phyloP scores from a whole-genome alignment of 2,329 filamentous ascomycete species.

The Fusarium robinianum region DNA sequence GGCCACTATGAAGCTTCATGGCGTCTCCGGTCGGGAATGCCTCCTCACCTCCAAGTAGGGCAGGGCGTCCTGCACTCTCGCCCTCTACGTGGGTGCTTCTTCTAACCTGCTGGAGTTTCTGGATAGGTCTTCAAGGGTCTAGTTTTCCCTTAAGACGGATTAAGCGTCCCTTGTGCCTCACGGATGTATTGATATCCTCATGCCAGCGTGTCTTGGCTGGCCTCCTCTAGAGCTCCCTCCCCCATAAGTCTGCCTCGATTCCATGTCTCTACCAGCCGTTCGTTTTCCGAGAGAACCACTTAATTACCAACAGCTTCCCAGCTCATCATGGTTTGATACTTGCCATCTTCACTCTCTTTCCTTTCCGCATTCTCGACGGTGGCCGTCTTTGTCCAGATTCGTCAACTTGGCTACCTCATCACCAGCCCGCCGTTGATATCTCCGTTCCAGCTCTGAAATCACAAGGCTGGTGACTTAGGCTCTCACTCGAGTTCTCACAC shows the following conservation, averaged over 20 bases:
- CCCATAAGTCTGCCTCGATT: constrained; percentile 24
- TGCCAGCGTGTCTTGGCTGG: constrained; percentile 2
- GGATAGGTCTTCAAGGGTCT: constrained; percentile 21
- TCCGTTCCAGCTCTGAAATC: constrained; percentile 17
- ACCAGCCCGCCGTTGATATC: constrained; percentile 30
- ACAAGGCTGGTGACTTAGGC: constrained; percentile 8
- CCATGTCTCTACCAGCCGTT: constrained; percentile 12
- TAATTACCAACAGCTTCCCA: constrained; percentile 16
- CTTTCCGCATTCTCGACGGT: constrained; percentile 24
- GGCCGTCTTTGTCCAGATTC: constrained; percentile 17
- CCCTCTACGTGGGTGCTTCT: constrained; percentile 8
- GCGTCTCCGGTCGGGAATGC: constrained; percentile 14
- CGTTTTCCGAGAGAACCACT: constrained; percentile 11
- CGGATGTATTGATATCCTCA: background rate
- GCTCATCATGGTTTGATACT: constrained; percentile 8
- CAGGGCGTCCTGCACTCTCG: constrained; percentile 24
- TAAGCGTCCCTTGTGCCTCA: background rate
- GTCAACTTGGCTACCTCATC: constrained; percentile 14
- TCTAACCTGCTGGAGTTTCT: constrained; percentile 8
- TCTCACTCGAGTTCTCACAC: background rate
- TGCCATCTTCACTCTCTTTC: constrained; percentile 20
- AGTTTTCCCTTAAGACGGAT: constrained; percentile 11
- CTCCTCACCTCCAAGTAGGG: constrained; percentile 6
- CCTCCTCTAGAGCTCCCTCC: background rate
- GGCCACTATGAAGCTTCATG: constrained; percentile 15